A percentile compares a stretch with the other conserved stretches of the same genome.
phyloP scores from a whole-genome alignment of 1,139 yeast species.

The Geotrichum bryndzae region DNA sequence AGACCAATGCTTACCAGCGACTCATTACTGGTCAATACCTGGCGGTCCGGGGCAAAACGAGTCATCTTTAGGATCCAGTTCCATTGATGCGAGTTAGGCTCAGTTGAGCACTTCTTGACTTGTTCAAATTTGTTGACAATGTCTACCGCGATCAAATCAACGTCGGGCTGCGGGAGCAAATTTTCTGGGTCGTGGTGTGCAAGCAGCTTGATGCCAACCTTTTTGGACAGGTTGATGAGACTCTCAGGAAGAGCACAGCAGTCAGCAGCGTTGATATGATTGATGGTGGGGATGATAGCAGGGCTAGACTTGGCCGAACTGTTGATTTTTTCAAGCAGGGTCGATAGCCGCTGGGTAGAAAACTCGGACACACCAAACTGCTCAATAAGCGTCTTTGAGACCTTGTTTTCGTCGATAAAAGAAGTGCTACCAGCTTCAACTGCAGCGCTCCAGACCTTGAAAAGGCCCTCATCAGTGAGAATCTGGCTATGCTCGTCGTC shows the following conservation, averaged over 20 bases:
- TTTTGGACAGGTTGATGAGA: conserved; percentile 26
- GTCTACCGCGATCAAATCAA: conserved; percentile 12
- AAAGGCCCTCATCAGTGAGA: conserved; percentile 19
- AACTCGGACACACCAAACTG: conserved; percentile 32
- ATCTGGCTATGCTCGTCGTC: conserved; percentile 14
- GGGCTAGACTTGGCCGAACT: conserved; percentile 14
- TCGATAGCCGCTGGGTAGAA: conserved; percentile 23
- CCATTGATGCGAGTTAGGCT: conserved; percentile 22
- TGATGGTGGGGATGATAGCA: conserved; percentile 24
- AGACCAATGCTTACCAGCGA: conserved; percentile 22
- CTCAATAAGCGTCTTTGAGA: conserved; percentile 14
- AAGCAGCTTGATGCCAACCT: conserved; percentile 27
- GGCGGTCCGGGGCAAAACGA: conserved; percentile 27
- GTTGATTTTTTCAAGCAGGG: conserved; percentile 19
- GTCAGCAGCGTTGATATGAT: conserved; percentile 33
- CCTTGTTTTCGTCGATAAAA: conserved; percentile 6
- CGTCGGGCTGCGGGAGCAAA: conserved; percentile 22
- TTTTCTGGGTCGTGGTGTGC: conserved; percentile 33
- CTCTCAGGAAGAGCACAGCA: conserved; percentile 34
- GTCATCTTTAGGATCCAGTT: conserved; percentile 30
- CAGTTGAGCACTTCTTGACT: conserved; percentile 1
- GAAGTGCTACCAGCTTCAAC: conserved; percentile 14
- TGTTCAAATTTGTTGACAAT: conserved; percentile 6
- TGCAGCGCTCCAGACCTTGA: conserved; percentile 25
- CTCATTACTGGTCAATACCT: conserved; percentile 29